Conservation (phyloP, 2,329 filamentous ascomycete genomes). For the Magnaporthiopsis incrustans region DNA sequence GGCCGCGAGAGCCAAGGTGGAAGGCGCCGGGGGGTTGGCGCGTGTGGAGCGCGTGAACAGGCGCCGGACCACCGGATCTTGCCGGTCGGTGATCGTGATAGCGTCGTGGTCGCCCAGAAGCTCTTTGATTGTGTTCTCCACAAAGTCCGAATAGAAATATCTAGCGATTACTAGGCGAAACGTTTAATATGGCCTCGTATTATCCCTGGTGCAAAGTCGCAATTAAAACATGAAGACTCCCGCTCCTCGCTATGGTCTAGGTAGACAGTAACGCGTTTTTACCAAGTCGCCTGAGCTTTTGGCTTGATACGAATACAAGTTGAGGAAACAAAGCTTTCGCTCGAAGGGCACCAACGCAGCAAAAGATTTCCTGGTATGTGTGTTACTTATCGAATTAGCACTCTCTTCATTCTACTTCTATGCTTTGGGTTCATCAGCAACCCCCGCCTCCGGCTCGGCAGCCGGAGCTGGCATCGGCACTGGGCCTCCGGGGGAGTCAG, state of each 20-base stretch:
- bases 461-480: slow-evolving; percentile 39
- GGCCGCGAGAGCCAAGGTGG: too few relatives aligned
- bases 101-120: too few relatives aligned
- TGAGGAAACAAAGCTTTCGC: background rate
- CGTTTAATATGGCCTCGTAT: background rate
- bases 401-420: background rate
- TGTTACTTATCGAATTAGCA: background rate
- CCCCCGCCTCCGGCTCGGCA: background rate
- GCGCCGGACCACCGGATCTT: too few relatives aligned
- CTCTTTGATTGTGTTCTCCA: too few relatives aligned
- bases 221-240: background rate
- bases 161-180: background rate
- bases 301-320: background rate
- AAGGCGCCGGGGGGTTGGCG: too few relatives aligned
- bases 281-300: background rate
- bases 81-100: too few relatives aligned
- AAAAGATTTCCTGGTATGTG: background rate
- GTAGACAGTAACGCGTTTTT: background rate
- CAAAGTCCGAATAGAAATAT: too few relatives aligned
- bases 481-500: slow-evolving; percentile 69
- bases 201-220: background rate
- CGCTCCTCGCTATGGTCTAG: background rate
- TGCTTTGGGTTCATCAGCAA: background rate
- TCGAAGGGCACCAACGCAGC: background rate
- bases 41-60: too few relatives aligned